phyloP scores from a whole-genome alignment of 2,329 filamentous ascomycete species.

The Claviceps citrina region DNA sequence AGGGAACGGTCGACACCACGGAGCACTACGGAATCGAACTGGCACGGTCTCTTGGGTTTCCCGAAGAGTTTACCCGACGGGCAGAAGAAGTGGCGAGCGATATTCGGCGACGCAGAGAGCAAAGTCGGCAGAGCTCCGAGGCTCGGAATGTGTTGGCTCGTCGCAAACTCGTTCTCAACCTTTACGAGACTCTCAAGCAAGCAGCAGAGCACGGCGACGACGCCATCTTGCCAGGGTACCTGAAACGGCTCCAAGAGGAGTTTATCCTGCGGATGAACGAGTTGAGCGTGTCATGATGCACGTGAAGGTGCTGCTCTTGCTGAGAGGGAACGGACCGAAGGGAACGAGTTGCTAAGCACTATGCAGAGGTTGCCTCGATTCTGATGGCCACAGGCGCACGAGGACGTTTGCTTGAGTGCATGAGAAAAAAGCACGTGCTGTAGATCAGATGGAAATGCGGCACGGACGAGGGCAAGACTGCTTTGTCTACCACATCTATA shows the following conservation, averaged over 20 bases:
- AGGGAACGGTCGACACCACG: conserved; percentile 53
- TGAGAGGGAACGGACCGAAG: too few relatives aligned
- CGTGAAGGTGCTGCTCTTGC: neutral
- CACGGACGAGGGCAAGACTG: too few relatives aligned
- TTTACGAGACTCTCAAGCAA: conserved; percentile 59
- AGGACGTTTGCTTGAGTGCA: too few relatives aligned
- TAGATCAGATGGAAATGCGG: too few relatives aligned
- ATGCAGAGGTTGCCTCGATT: too few relatives aligned
- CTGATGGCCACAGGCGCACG: too few relatives aligned
- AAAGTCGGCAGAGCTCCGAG: conserved; percentile 42
- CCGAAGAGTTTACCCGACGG: conserved; percentile 46
- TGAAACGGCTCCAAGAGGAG: conserved; percentile 43
- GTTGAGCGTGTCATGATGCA: conserved; percentile 29
- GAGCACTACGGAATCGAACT: conserved; percentile 70
- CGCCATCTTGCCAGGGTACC: conserved; percentile 32
- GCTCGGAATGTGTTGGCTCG: conserved; percentile 44
- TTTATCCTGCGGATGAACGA: conserved; percentile 58
- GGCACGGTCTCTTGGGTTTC: conserved; percentile 60
- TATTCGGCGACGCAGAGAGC: conserved; percentile 42
- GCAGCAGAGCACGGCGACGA: conserved; percentile 48
- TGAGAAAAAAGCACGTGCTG: too few relatives aligned
- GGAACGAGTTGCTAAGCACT: too few relatives aligned
- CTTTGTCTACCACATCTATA: too few relatives aligned
- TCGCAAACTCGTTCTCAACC: conserved; percentile 55
- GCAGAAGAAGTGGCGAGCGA: conserved; percentile 52